Conservation (phyloP, 148 eudicot genomes). For the Heliamphora exappendiculata region DNA sequence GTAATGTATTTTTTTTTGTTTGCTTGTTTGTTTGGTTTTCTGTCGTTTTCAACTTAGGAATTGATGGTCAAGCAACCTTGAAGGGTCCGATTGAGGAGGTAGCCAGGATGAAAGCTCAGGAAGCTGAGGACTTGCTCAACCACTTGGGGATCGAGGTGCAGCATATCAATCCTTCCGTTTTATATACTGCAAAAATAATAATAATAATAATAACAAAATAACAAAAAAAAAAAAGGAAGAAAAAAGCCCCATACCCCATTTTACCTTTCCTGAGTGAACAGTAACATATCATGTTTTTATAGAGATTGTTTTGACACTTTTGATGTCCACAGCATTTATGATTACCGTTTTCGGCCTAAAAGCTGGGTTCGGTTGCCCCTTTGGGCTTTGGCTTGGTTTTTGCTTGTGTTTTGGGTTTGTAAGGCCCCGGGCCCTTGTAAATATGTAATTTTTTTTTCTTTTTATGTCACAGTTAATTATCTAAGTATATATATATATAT, state of each 20-base stretch:
- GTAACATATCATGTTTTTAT: not conserved
- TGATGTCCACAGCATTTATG: not conserved
- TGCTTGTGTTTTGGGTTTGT: too few relatives aligned
- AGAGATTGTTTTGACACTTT: not conserved
- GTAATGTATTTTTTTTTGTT: not conserved
- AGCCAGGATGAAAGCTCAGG: constrained; percentile 66
- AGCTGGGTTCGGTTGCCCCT: not conserved
- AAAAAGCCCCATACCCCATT: too few relatives aligned
- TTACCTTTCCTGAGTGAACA: not conserved
- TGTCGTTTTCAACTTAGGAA: constrained; percentile 19
- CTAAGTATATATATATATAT: too few relatives aligned
- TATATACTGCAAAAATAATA: too few relatives aligned
- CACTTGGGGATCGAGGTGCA: constrained; percentile 63
- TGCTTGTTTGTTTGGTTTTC: not conserved
- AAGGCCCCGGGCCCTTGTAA: too few relatives aligned
- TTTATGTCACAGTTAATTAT: too few relatives aligned
- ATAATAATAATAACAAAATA: too few relatives aligned
- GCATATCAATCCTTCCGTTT: not conserved
- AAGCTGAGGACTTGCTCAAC: constrained; percentile 66
- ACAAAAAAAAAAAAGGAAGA: too few relatives aligned
- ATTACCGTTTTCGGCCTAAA: not conserved
- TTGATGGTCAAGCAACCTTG: constrained; percentile 34
- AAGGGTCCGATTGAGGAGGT: constrained; percentile 87
- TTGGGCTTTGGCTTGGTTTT: too few relatives aligned
- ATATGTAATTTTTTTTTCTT: too few relatives aligned